Base-by-base conservation (phyloP, 192 early-diverging fungal species). In the Dissophora globulifera region DNA sequence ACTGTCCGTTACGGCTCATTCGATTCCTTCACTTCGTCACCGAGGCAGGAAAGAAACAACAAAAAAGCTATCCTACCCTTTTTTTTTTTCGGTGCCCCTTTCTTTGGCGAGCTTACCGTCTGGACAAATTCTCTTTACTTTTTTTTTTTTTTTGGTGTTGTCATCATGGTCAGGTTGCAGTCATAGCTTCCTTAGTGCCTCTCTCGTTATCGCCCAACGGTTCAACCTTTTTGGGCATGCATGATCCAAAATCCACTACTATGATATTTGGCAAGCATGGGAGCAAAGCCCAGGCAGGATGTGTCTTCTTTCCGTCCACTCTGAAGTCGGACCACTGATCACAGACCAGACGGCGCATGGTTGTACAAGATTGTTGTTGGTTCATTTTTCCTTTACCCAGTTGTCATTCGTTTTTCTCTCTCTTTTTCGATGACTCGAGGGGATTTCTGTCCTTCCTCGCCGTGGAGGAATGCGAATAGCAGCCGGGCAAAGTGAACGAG, bases 311-410 rank as follows among this genome's bases (percentile, higher is more conserved):
- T 38, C 35, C 35, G 35, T 38, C 7, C 35, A 9, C 35, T 9
- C 35, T 38, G 35, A 13, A 9, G 13, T 9, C 35, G 6, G 35
- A 15, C 27, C 2, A n/a, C 4, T 2, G 26, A n/a, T 20, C 56
- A 58, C 41, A 45, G 56, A 45, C 56, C 56, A 45, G 26, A 58
- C 26, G 42, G 40, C 26, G 56, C 26, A 43, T 43, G 25, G 56
- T 58, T 58, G 56, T 27, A 58, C 56, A 58, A 58, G 27, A 17
- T 31, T 4, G 16, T 32, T 13, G 11, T 50, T 13, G 38, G 38
- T 40, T 40, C 13, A 10, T 10, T 40, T 40, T 40, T 40, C 7
- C 38, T 10, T 40, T 13, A 10, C 8, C 23, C 7, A 12, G 20
- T 6, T 26, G 11, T 22, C 45, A 47, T 53, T 33, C 13, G 16